Evolutionary conservation across 352 stramenopile species (phyloP), one percentile per base, ranked within the genome.

Genomic region (Thraustotheca clavata): DNA sequence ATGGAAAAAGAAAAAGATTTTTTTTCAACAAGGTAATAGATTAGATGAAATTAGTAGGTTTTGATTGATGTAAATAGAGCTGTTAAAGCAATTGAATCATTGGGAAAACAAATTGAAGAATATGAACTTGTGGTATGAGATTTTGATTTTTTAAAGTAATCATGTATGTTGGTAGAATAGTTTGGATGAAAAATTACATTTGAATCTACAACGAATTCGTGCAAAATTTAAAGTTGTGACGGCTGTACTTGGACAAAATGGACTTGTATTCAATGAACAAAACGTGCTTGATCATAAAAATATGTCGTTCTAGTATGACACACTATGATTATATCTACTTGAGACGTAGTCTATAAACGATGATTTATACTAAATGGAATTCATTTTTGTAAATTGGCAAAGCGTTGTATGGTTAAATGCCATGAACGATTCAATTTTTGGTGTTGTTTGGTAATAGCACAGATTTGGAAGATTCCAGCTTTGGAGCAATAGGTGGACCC

Each of bases 201-300:
- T 80, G 59, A 73, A 83, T 31, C 55, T 93, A 67, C 80, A 87
- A 34, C 70, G 72, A 27, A 88, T 93, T 33, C 78, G 81, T 26
- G 84, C 84, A 60, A 93, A 93, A 59, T 89, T 91, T 60, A 93
- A 93, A 49, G 73, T 91, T 27, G 86, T 91, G 49, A 84, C 73
- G 20, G 71, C 80, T 31, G 73, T 88, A 41, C 49, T 86, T 18
- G 76, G 78, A 0, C 79, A 79, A 39, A 62, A 71, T 27, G 69
- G 60, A 4, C 70, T 92, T 35, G 75, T 88, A 34, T 92, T 87
- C 73, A 90, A 71, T 49, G 62, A 81, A 22, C 74, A 84, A 26
- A 77, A 89, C 47, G 71, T 87, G 14, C 62, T 85, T 39, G 79
- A 79, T 24, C 83, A 92, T 69, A 90, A 90, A 69, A 85, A 90